These are phyloP conservation scores for Buxus sempervirens DNA, from an alignment of 164 flowering plant species.

Conservation along the genomic window DNA sequence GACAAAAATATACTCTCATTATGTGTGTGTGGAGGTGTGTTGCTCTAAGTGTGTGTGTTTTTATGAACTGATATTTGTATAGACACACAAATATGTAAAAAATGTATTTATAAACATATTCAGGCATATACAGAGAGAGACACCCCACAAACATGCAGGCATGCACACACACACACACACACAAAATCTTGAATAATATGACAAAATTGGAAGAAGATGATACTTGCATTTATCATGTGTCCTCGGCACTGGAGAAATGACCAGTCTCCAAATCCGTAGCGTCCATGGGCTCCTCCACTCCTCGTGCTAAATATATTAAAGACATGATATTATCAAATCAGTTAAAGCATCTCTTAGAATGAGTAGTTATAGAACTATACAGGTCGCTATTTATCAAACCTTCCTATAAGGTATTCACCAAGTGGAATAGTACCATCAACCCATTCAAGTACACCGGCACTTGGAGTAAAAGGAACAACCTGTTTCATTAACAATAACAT, in stretches of 20 bases:
- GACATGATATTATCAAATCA: background rate
- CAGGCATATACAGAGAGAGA: too few relatives aligned
- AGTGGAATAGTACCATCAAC: conserved; percentile 94
- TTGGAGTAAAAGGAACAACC: conserved; percentile 99
- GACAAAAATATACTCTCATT: too few relatives aligned
- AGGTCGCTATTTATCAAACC: conserved; percentile 42
- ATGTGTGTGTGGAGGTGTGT: too few relatives aligned
- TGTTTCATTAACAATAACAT: conserved; percentile 26
- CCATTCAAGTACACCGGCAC: conserved; percentile 99
- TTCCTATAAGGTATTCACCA: conserved; percentile 93
- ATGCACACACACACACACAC: too few relatives aligned
- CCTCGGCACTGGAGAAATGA: conserved; percentile 72
- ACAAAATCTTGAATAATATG: background rate
- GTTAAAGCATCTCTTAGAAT: background rate
- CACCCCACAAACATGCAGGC: too few relatives aligned
- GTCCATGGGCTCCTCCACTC: conserved; percentile 96
- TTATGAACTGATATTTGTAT: too few relatives aligned
- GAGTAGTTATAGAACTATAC: background rate
- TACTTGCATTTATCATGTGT: conserved; percentile 74
- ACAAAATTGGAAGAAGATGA: conserved; percentile 1
- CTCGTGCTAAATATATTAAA: conserved; percentile 44
- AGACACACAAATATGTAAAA: too few relatives aligned
- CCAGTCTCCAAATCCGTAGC: conserved; percentile 92
- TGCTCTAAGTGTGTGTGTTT: too few relatives aligned
- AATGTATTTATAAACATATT: too few relatives aligned